Conservation (phyloP, 495 filamentous ascomycete species). For the Saxispiralis lemnorum region DNA sequence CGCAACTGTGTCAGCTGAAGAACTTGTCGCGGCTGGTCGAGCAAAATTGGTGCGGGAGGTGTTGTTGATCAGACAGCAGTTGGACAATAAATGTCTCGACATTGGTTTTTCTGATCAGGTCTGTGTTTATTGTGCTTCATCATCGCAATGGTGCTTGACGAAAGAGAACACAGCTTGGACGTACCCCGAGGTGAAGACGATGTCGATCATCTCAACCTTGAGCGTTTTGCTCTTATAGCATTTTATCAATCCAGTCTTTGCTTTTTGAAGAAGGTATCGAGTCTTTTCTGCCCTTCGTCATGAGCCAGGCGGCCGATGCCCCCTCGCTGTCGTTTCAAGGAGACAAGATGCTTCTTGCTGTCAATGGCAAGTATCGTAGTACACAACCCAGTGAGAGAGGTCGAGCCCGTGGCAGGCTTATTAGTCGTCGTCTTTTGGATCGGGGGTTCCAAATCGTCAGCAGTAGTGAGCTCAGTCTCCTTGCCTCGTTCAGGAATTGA, state of each 20-base stretch:
- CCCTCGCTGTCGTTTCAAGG: constrained; percentile 56
- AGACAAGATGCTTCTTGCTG: constrained; percentile 46
- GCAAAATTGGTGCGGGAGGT: background rate
- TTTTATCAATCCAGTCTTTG: constrained; percentile 19
- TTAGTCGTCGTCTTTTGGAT: too few species aligned
- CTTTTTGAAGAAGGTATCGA: constrained; percentile 65
- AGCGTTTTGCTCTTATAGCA: too few species aligned
- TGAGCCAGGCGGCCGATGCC: constrained; percentile 59
- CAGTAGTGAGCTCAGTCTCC: background rate
- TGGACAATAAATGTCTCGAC: constrained; percentile 50
- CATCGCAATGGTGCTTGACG: constrained; percentile 29
- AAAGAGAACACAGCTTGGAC: constrained; percentile 13
- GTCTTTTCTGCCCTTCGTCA: constrained; percentile 51
- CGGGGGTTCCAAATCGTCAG: background rate
- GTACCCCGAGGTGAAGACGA: too few species aligned
- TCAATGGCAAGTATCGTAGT: constrained; percentile 39
- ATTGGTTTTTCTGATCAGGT: constrained; percentile 53
- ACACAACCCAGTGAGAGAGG: constrained; percentile 16
- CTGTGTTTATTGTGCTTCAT: constrained; percentile 45
- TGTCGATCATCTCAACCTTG: too few species aligned
- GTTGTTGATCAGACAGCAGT: constrained; percentile 56
- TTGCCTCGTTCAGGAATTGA: too few species aligned
- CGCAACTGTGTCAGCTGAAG: background rate
- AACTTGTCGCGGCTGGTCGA: background rate
- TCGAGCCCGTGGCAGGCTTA: background rate